Evolutionary conservation across 2,329 filamentous ascomycete genomes (phyloP).

Genomic region (Cladosporium oxysporum): DNA sequence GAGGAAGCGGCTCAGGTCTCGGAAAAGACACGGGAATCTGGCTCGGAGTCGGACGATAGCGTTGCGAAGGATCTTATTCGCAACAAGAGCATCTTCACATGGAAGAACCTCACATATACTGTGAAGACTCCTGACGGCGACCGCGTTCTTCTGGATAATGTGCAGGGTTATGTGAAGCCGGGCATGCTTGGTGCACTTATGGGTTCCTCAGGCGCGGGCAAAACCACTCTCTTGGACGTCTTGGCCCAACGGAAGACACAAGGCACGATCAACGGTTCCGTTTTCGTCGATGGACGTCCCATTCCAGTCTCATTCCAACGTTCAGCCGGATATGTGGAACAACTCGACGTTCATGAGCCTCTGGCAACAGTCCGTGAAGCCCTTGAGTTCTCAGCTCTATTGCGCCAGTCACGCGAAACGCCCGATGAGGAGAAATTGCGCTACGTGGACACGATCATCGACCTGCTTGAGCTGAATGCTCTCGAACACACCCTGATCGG

Average conservation of each 20-base stretch:
- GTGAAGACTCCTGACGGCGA: slow-evolving; percentile 54
- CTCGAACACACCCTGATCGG: slow-evolving; percentile 68
- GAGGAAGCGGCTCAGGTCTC: slow-evolving; percentile 21
- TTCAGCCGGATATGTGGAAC: slow-evolving; percentile 59
- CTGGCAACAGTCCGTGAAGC: slow-evolving; percentile 68
- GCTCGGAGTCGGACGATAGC: slow-evolving; percentile 8
- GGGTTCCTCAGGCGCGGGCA: slow-evolving; percentile 67
- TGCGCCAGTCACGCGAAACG: slow-evolving; percentile 63
- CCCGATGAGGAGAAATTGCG: slow-evolving; percentile 63
- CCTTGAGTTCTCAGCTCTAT: slow-evolving; percentile 64
- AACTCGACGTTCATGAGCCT: slow-evolving; percentile 68
- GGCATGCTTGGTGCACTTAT: slow-evolving; percentile 78
- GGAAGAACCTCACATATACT: slow-evolving; percentile 81
- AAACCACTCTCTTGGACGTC: slow-evolving; percentile 43
- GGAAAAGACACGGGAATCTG: neutral
- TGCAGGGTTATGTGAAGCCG: slow-evolving; percentile 73
- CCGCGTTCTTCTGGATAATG: slow-evolving; percentile 56
- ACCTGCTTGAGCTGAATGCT: slow-evolving; percentile 64
- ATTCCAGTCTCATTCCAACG: slow-evolving; percentile 51
- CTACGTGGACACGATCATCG: slow-evolving; percentile 65
- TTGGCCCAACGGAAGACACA: slow-evolving; percentile 48
- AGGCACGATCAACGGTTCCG: slow-evolving; percentile 48
- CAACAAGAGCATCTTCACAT: slow-evolving; percentile 74
- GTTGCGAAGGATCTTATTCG: slow-evolving; percentile 53
- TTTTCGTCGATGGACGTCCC: slow-evolving; percentile 47